Percentiles rank a stretch among this genome's conserved stretches.
These are phyloP conservation scores for Epichloe hybrida DNA, from an alignment of 2,329 filamentous ascomycete genomes.

Conservation along the genomic window DNA sequence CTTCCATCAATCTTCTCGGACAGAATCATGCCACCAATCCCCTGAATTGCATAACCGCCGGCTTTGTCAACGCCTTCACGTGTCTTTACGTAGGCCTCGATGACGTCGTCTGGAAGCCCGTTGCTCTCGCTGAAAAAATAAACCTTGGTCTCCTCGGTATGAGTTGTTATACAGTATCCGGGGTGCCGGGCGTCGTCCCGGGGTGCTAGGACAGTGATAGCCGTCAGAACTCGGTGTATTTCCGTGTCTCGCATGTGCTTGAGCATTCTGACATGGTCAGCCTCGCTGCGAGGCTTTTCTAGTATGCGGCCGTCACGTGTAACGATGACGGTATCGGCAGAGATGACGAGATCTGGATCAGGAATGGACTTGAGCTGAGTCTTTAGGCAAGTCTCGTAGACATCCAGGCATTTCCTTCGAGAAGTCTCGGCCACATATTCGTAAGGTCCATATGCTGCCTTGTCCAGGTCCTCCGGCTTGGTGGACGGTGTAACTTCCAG, in stretches of 20 bases:
- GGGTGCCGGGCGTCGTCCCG: constrained; percentile 68
- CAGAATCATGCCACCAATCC: constrained; percentile 70
- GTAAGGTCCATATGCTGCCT: constrained; percentile 58
- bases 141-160: constrained; percentile 87
- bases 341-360: constrained; percentile 75
- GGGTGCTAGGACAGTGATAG: constrained; percentile 72
- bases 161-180: constrained; percentile 68
- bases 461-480: constrained; percentile 75
- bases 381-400: constrained; percentile 40
- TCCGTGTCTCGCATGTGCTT: constrained; percentile 64
- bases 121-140: constrained; percentile 62
- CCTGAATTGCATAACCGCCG: constrained; percentile 89
- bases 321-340: constrained; percentile 84
- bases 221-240: constrained; percentile 73
- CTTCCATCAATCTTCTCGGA: constrained; percentile 81
- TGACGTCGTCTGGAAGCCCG: constrained; percentile 61
- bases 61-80: constrained; percentile 93
- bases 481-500: constrained; percentile 76
- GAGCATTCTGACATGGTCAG: constrained; percentile 74
- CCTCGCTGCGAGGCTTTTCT: constrained; percentile 78
- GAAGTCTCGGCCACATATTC: constrained; percentile 89
- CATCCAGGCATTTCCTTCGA: constrained; percentile 64
- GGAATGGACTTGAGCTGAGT: constrained; percentile 29
- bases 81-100: constrained; percentile 66
- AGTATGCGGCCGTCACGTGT: constrained; percentile 62